Evolutionary conservation across 2,329 filamentous ascomycete species (phyloP), one percentile per base, ranked within the genome.

Genomic region (Microdochium trichocladiopsis): DNA sequence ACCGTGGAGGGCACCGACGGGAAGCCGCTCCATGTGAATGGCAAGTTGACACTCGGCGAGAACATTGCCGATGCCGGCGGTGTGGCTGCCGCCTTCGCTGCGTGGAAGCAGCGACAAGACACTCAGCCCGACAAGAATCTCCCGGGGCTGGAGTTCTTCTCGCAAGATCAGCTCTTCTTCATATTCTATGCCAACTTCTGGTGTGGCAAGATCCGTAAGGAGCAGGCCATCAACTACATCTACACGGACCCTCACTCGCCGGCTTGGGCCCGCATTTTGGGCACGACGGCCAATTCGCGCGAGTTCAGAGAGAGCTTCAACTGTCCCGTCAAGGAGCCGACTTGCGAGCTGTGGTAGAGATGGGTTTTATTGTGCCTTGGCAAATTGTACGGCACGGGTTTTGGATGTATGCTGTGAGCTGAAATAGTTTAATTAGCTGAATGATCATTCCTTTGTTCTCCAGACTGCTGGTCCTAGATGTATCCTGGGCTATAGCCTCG

Each of bases 291-390:
- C 1, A 89, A 90, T 60, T 87, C 83, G 25, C 73, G 76, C 25
- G 83, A 82, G 18, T 90, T 90, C 62, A 77, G 74, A 53, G 79
- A 87, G 64, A 82, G 80, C 10, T 90, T 89, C 65, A 71, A 79
- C 48, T 90, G 86, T 62, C 74, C 79, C 16, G 71, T 70, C 2
- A 86, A 83, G 69, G 76, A 87, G 63, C 85, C 85, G 0, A 79
- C 76, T 28, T 90, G 86, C 64, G 80, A 88, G 67, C 69, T 90
- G 53, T 89, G 86, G 85, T 90, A 37, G 57, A 53, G 48, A 9
- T 25, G 22, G 14, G 21, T 4, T 9, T 8, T 3, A 18, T 22
- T 5, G 14, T 31, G 28, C 8, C 8, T 14, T 31, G n/a, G n/a
- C n/a, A n/a, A n/a, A n/a, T n/a, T n/a, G n/a, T n/a, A n/a, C n/a